Percentiles rank a stretch among this genome's conserved stretches.
Evolutionary conservation across 148 eudicot species (phyloP).

Genomic region (Chenopodium berlandieri): DNA sequence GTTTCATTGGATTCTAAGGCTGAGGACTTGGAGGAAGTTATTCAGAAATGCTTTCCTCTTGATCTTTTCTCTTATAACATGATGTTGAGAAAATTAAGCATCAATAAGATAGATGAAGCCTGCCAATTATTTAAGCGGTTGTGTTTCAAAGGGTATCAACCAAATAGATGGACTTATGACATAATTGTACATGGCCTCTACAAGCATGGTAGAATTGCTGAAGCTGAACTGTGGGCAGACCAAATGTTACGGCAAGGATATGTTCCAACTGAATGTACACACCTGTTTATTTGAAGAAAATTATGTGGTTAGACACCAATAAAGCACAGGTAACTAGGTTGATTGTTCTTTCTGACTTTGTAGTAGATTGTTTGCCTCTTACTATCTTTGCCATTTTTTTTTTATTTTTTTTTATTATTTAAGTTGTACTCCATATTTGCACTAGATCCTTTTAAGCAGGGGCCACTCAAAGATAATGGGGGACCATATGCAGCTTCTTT

Average conservation of each 20-base stretch:
- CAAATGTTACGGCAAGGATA: constrained; percentile 62
- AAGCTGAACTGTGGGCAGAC: constrained; percentile 50
- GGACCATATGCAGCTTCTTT: no score
- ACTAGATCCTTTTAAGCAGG: neutral
- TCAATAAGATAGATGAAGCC: constrained; percentile 46
- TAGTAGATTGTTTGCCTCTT: constrained; percentile 1
- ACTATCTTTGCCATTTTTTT: neutral
- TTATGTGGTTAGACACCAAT: neutral
- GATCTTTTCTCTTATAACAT: constrained; percentile 63
- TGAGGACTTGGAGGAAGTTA: constrained; percentile 50
- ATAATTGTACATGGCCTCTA: constrained; percentile 46
- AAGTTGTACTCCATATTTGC: neutral
- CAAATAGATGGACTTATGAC: constrained; percentile 72
- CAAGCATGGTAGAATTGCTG: constrained; percentile 48
- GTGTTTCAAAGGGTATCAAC: constrained; percentile 56
- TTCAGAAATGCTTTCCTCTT: constrained; percentile 52
- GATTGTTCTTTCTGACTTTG: neutral
- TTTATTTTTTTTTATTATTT: neutral
- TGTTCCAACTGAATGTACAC: constrained; percentile 29
- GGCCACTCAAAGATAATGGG: no score
- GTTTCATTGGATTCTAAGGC: constrained; percentile 23
- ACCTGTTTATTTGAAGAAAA: constrained; percentile 5
- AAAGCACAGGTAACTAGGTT: constrained; percentile 22
- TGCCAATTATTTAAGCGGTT: constrained; percentile 41
- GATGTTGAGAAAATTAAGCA: constrained; percentile 54